Evolutionary conservation across 345 rosid species (phyloP), one percentile per base, ranked within the genome.

Genomic region (Lumnitzera racemosa): DNA sequence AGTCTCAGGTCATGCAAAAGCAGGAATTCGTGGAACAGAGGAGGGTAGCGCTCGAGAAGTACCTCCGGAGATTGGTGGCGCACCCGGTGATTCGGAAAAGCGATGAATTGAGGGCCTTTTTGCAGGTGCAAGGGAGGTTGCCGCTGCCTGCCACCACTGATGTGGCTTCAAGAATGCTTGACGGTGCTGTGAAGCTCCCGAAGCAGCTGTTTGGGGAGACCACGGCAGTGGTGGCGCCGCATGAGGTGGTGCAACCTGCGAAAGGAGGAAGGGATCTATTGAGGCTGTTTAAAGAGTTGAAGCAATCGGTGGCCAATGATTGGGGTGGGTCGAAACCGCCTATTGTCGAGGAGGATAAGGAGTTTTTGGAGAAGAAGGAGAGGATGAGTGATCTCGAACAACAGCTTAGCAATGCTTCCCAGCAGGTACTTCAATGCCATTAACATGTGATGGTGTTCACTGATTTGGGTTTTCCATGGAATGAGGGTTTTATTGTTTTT

Each of bases 11-110:
- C 55, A 95, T 95, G 97, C 99, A 94, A 51, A 94, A 88, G 69
- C 96, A 88, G 82, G 96, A 90, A 55, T 94, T 94, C 17, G 92
- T 95, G 31, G 97, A 95, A 81, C 96, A 90, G 80, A 80, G 95
- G 72, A 78, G 95, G 69, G 75, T 95, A 62, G 84, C 89, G 1
- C 74, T 95, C 70, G 97, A 90, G 89, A 95, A 83, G 65, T 90
- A 88, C 64, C 59, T 95, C 80, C 78, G 82, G 46, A 77, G 87
- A 73, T 80, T 95, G 12, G 83, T 71, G 15, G 74, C 67, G 3
- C 99, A 95, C 66, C 95, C 94, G 2, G 72, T 95, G 46, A 84
- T 95, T 31, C 74, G 78, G 74, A 79, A 66, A 68, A 95, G 97
- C 59, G 97, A 95, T 47, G 96, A 95, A 62, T 53, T 95, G 65